Conservation (phyloP, 768 basidiomycete species). For the Pulveroboletus sp. region DNA sequence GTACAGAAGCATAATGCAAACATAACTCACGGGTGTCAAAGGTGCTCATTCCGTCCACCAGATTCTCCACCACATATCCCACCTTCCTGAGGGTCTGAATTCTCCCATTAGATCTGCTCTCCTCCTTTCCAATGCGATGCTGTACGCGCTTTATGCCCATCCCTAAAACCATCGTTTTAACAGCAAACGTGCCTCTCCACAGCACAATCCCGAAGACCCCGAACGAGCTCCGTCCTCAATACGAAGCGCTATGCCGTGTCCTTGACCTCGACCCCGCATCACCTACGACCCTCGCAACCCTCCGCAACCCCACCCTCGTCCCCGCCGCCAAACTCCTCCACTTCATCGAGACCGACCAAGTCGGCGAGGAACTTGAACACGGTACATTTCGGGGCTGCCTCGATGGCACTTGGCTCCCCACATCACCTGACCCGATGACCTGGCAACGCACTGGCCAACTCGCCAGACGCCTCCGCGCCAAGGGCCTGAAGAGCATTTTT, state of each 20-base stretch:
- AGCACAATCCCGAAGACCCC: constrained; percentile 61
- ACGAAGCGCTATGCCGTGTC: constrained; percentile 56
- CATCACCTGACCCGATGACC: constrained; percentile 54
- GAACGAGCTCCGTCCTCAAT: constrained; percentile 57
- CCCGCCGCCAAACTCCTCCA: constrained; percentile 51
- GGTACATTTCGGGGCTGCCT: constrained; percentile 71
- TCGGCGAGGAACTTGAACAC: constrained; percentile 49
- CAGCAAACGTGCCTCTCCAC: neutral
- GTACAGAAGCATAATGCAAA: neutral
- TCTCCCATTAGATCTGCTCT: constrained; percentile 68
- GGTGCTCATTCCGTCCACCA: constrained; percentile 77
- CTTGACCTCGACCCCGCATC: constrained; percentile 54
- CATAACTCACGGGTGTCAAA: constrained; percentile 20
- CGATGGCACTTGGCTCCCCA: constrained; percentile 57
- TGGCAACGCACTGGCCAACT: constrained; percentile 67
- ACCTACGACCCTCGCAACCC: constrained; percentile 44
- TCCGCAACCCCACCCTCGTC: constrained; percentile 48
- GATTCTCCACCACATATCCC: constrained; percentile 65
- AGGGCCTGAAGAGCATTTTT: constrained; percentile 59
- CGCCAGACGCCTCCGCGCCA: constrained; percentile 48
- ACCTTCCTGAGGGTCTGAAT: constrained; percentile 49
- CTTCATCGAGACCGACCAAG: constrained; percentile 54
- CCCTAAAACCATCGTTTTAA: neutral
- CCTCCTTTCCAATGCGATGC: constrained; percentile 73
- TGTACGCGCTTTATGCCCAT: constrained; percentile 42